phyloP scores from a whole-genome alignment of 139 green algal species.

The Haematococcus lacustris region DNA sequence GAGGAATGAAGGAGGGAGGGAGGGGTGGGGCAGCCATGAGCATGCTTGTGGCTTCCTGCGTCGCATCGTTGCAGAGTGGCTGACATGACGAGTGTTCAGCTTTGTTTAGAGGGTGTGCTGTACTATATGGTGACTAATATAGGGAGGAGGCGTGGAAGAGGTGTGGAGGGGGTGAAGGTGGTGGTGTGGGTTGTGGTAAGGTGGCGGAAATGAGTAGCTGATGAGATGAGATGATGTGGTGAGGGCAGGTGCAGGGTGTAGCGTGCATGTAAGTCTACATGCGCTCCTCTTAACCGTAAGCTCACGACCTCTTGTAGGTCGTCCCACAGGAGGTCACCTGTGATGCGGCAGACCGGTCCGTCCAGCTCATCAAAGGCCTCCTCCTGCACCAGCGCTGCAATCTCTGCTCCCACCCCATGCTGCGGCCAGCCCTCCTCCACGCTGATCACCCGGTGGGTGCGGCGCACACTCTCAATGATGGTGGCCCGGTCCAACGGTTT shows the following conservation, averaged over 20 bases:
- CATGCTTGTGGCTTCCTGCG: neutral
- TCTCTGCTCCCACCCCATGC: slow-evolving; percentile 79
- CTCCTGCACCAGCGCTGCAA: slow-evolving; percentile 80
- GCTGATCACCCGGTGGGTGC: slow-evolving; percentile 72
- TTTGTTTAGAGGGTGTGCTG: too few relatives aligned
- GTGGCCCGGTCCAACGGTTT: slow-evolving; percentile 88
- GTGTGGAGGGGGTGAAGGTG: too few relatives aligned
- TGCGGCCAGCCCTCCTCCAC: slow-evolving; percentile 99
- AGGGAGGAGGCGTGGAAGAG: too few relatives aligned
- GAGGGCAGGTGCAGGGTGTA: neutral
- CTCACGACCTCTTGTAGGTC: neutral
- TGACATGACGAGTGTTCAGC: too few relatives aligned
- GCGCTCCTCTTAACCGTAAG: neutral
- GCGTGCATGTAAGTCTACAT: neutral
- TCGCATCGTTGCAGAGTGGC: neutral
- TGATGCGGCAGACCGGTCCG: slow-evolving; percentile 83
- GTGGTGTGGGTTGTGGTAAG: neutral
- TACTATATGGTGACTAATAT: too few relatives aligned
- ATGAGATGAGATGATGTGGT: too few relatives aligned
- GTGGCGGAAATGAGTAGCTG: neutral
- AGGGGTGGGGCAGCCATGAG: neutral
- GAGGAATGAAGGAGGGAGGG: neutral
- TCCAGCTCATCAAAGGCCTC: slow-evolving; percentile 96
- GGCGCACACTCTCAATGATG: slow-evolving; percentile 73
- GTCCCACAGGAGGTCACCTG: slow-evolving; percentile 38